Percentiles rank a stretch among this genome's conserved stretches.
These are phyloP conservation scores for Saccharum spontaneum DNA, from an alignment of 176 grass and related monocot species.

Conservation along the genomic window DNA sequence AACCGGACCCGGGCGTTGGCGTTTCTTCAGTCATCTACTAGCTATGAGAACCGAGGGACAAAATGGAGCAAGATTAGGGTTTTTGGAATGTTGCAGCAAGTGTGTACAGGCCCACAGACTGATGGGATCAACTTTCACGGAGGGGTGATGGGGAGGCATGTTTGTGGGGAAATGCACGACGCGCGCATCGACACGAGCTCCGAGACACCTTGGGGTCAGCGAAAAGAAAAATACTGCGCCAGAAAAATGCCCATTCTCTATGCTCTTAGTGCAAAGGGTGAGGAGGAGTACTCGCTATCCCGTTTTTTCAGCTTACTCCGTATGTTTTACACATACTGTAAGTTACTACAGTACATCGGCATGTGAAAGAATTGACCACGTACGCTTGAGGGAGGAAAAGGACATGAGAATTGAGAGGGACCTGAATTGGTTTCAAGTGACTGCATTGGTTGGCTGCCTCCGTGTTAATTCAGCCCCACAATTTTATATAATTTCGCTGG, in stretches of 20 bases:
- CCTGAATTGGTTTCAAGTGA: no score
- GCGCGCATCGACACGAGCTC: slow-evolving; percentile 34
- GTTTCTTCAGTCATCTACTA: not conserved
- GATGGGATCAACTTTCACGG: slow-evolving; percentile 14
- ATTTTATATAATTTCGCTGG: no score
- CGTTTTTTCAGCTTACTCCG: no score
- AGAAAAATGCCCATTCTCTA: not conserved
- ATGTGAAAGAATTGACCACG: not conserved
- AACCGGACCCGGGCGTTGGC: not conserved
- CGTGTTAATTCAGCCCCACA: no score
- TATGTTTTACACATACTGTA: no score
- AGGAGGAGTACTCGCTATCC: no score
- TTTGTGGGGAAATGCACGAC: slow-evolving; percentile 46
- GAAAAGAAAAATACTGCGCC: no score
- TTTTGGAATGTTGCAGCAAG: slow-evolving; percentile 21
- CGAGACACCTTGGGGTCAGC: slow-evolving; percentile 37
- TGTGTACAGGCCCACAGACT: not conserved
- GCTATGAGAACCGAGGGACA: not conserved
- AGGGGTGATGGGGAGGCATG: slow-evolving; percentile 36
- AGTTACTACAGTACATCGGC: no score
- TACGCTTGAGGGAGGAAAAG: no score
- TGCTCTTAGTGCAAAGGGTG: no score
- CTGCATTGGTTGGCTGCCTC: no score
- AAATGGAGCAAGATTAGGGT: slow-evolving; percentile 3
- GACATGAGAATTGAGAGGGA: no score